Evolutionary conservation across 805 yeast genomes (phyloP), one percentile per base, ranked within the genome.

Genomic region (Wickerhamomyces xylosicus): DNA sequence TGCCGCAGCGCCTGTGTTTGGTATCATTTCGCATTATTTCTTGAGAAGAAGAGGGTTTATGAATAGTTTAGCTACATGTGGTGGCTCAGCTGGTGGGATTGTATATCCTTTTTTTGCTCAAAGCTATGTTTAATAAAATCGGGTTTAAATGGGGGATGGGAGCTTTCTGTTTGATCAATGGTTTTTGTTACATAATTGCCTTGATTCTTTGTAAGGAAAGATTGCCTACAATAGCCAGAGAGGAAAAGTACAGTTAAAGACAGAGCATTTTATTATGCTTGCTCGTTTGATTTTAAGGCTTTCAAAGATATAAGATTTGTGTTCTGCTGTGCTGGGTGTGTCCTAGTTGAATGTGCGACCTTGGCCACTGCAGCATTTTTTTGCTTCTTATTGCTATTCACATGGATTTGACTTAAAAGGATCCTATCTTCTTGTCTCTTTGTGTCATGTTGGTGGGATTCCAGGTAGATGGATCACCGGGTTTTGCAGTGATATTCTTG

Each of bases 131-230:
- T 41, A 40, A 48, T 1, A 47, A 48, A 19, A 57, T 70, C 20
- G 79, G 79, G 1, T 72, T 66, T 47, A 62, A 59, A 7, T 74
- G 79, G 79, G 65, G 72, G 4, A 62, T 67, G 36, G 59, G 79
- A 31, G 54, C 66, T 14, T 52, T 72, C 31, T 73, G 71, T 0
- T 65, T 73, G 43, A 50, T 71, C 6, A n/a, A n/a, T n/a, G n/a
- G n/a, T n/a, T n/a, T n/a, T n/a, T 57, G 72, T 36, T 52, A 64
- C 35, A 15, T 47, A 1, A 22, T 61, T 9, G 56, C 71, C 2
- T 34, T 58, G 3, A 11, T 58, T 3, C 43, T 71, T 13, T 59
- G 62, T 4, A 61, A 50, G 32, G 74, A 71, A 39, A 63, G 77
- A 49, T 48, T 67, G 42, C 62, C 45, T n/a, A n/a, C n/a, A n/a